These are phyloP conservation scores for Cercophora sp. DNA, from an alignment of 495 filamentous ascomycete genomes.

Conservation along the genomic window DNA sequence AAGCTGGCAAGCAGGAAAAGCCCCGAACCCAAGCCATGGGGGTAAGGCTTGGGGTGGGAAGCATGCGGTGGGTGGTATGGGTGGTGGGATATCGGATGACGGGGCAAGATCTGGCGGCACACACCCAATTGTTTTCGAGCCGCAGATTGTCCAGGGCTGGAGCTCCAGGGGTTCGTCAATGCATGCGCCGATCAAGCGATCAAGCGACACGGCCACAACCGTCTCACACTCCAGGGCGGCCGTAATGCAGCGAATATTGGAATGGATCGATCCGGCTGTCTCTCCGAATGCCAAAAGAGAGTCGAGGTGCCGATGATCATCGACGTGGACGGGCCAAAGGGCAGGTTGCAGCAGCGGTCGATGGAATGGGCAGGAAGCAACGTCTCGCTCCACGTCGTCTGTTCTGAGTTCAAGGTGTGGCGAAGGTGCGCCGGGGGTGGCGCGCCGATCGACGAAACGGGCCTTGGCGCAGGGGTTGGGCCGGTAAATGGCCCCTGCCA, in stretches of 20 bases:
- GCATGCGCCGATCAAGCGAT: constrained; percentile 4
- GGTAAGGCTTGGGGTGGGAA: too few species aligned
- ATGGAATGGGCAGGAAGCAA: background rate
- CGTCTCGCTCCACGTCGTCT: background rate
- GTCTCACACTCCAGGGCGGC: background rate
- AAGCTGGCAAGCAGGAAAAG: background rate
- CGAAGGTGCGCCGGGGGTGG: constrained; percentile 5
- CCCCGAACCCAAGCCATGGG: background rate
- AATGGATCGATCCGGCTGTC: too few species aligned
- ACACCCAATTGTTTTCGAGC: background rate
- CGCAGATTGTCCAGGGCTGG: background rate
- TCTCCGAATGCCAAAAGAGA: too few species aligned
- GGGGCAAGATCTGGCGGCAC: constrained; percentile 9
- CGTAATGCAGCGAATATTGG: too few species aligned
- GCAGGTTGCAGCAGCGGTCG: too few species aligned
- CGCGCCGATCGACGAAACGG: constrained; percentile 2
- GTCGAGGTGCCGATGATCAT: too few species aligned
- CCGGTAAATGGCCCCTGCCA: constrained; percentile 1
- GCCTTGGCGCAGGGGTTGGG: constrained; percentile 3
- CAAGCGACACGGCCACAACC: background rate
- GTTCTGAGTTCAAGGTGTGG: constrained; percentile 3
- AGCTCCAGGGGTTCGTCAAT: constrained; percentile 13
- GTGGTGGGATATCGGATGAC: constrained; percentile 13
- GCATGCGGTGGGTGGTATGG: background rate
- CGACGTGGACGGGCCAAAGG: too few species aligned